Conservation (phyloP, 2,329 filamentous ascomycete genomes). For the Teratosphaeria epicoccoides region DNA sequence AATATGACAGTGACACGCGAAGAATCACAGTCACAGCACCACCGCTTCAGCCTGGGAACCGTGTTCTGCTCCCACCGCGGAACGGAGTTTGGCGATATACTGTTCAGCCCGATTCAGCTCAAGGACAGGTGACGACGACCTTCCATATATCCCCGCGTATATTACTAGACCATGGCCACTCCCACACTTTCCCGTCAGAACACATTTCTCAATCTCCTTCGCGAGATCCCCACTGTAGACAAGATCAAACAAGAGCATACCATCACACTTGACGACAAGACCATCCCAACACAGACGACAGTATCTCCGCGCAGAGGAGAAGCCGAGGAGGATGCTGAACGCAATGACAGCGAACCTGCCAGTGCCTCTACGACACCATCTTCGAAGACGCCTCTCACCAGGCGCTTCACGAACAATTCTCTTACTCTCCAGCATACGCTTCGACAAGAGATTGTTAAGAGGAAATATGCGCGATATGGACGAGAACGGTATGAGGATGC, state of each 20-base stretch:
- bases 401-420: conserved; percentile 20
- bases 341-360: conserved; percentile 18
- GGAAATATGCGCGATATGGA: conserved; percentile 27
- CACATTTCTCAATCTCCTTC: conserved; percentile 15
- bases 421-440: conserved; percentile 16
- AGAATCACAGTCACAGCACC: not conserved
- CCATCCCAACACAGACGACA: conserved; percentile 16
- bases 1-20: not conserved
- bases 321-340: conserved; percentile 16
- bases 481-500: conserved; percentile 20
- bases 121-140: conserved; percentile 3
- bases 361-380: conserved; percentile 7
- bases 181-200: conserved; percentile 6
- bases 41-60: conserved; percentile 3
- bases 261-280: conserved; percentile 55
- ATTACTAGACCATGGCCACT: conserved; percentile 13
- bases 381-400: conserved; percentile 8
- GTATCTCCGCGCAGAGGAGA: not conserved
- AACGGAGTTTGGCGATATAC: not conserved
- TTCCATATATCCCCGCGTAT: not conserved
- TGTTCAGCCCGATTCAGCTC: conserved; percentile 4
- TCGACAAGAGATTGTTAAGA: conserved; percentile 22
- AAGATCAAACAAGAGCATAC: conserved; percentile 40
- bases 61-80: not conserved
- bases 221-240: conserved; percentile 12